Evolutionary conservation across 805 yeast species (phyloP).

Genomic region (Starmerella khaoyaiensis): DNA sequence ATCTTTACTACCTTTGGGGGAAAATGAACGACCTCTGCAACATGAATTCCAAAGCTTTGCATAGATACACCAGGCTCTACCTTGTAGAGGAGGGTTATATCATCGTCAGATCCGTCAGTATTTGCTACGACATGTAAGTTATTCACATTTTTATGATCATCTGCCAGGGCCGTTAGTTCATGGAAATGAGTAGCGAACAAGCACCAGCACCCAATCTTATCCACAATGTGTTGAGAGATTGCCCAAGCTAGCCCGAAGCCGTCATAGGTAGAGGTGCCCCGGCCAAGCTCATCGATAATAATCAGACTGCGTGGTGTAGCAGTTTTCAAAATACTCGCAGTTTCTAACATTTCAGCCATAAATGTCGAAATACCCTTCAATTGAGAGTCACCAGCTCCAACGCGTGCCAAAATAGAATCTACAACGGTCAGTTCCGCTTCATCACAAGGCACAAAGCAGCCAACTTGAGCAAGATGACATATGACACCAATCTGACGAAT

Average conservation of each 20-base stretch:
- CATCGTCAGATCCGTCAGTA: conserved; percentile 29
- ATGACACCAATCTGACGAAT: conserved; percentile 65
- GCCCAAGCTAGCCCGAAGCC: conserved; percentile 98
- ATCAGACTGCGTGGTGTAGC: conserved; percentile 70
- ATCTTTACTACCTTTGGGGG: conserved; percentile 79
- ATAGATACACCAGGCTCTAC: conserved; percentile 96
- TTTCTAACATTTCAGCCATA: conserved; percentile 92
- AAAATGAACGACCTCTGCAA: conserved; percentile 89
- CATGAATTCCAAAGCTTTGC: conserved; percentile 95
- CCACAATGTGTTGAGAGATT: conserved; percentile 72
- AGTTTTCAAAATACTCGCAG: conserved; percentile 70
- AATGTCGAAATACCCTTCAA: conserved; percentile 93
- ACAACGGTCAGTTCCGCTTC: conserved; percentile 71
- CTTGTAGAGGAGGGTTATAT: conserved; percentile 76
- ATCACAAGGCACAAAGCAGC: conserved; percentile 63
- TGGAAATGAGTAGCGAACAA: conserved; percentile 96
- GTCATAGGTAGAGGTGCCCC: conserved; percentile 89
- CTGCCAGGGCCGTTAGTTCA: conserved; percentile 73
- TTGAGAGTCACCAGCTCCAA: conserved; percentile 98
- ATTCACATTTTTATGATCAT: conserved; percentile 44
- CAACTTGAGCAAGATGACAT: conserved; percentile 63
- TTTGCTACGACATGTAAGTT: conserved; percentile 83
- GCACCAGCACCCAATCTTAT: conserved; percentile 59
- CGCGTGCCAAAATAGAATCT: conserved; percentile 87
- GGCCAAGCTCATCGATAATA: conserved; percentile 87